Evolutionary conservation across 1,284 basidiomycete genomes (phyloP), one percentile per base, ranked within the genome.

Genomic region (Malassezia dermatis): DNA sequence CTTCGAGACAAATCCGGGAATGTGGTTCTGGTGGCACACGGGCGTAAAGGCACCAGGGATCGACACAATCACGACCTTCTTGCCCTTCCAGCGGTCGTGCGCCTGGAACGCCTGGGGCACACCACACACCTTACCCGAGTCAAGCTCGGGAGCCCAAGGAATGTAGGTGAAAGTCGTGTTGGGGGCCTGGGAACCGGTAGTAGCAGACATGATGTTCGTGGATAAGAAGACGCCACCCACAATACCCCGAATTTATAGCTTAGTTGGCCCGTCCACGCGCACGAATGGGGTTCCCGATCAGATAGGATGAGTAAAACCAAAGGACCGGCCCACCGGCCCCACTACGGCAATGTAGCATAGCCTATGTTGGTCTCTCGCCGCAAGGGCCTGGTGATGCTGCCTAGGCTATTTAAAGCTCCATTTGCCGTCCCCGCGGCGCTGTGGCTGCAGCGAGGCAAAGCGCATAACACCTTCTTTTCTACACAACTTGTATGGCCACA

Each of bases 1-100:
- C 58, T 82, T 81, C 61, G 81, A 66, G 64, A 88, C 65, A 76
- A 81, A 87, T 28, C 81, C 80, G 2, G 86, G 86, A 35, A 87
- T 79, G 76, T 71, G 67, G 65, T 73, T 65, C 45, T 60, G 59
- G 54, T 72, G 67, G 65, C 69, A 69, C 4, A 64, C 66, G 19
- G 64, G 54, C 35, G 49, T 51, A 76, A 82, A 65, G 24, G 85
- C 85, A 52, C 86, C 85, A 24, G 86, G 86, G 37, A 87, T 83
- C 57, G 85, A 78, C 73, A 88, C 80, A 57, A 88, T 75, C 43
- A 88, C 83, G 51, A 88, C 83, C 76, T 86, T 88, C 80, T 89
- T 88, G 70, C 83, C 84, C 75, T 84, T 85, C 84, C 84, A 86
- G 43, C 81, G 64, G 15, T 68, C 62, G 61, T 83, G 79, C 19